These are phyloP conservation scores for Bonia amplexicaulis DNA, from an alignment of 176 grass and related monocot species.

Conservation along the genomic window DNA sequence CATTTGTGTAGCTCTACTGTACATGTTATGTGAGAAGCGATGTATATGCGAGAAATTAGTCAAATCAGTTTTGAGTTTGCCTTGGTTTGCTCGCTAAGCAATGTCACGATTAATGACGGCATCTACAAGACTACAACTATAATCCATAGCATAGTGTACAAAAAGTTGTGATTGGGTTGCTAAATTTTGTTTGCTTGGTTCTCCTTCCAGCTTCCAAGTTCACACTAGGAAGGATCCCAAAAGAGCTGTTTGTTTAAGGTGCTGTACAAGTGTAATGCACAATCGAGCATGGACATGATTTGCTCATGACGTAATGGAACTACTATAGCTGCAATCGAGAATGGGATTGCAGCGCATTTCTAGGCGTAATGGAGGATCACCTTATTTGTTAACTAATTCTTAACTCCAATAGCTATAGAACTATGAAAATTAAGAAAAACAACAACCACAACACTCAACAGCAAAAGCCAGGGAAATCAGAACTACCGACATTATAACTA, in stretches of 20 bases:
- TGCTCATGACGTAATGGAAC: background rate
- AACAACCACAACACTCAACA: too few species aligned
- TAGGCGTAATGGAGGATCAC: too few species aligned
- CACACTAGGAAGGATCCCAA: background rate
- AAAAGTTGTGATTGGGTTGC: background rate
- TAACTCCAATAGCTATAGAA: too few species aligned
- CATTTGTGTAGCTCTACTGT: background rate
- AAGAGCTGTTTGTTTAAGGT: background rate
- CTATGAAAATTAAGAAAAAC: too few species aligned
- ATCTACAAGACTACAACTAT: background rate
- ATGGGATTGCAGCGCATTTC: too few species aligned
- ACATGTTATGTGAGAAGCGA: background rate
- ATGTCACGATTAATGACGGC: background rate
- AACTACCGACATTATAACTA: too few species aligned
- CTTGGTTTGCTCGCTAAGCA: conserved; percentile 30
- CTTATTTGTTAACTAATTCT: too few species aligned
- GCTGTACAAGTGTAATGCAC: conserved; percentile 5
- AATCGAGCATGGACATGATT: conserved; percentile 8
- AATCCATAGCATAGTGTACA: background rate
- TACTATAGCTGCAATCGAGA: too few species aligned
- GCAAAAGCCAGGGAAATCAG: too few species aligned
- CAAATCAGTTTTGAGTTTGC: background rate
- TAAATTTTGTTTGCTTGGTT: background rate
- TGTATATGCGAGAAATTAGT: background rate
- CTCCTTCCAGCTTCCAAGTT: background rate